phyloP scores from a whole-genome alignment of 169 alveolate species.

The Plasmodium gaboni region DNA sequence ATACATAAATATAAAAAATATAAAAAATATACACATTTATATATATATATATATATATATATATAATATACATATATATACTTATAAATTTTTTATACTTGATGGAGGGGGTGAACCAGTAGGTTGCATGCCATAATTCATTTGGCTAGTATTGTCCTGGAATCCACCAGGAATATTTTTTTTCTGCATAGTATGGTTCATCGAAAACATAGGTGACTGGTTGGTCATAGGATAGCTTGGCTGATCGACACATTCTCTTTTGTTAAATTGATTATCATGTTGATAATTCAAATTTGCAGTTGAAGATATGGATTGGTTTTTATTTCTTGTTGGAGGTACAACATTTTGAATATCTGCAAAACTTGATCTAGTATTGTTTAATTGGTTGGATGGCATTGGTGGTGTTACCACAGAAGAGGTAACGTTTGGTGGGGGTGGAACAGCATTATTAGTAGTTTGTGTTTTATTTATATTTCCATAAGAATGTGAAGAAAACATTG shows the following conservation, averaged over 20 bases:
- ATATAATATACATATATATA: not conserved
- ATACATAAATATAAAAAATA: not conserved
- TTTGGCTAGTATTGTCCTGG: constrained; percentile 3
- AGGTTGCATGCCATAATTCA: not conserved
- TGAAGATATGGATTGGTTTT: constrained; percentile 16
- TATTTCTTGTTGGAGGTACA: constrained; percentile 24
- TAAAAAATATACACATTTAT: not conserved
- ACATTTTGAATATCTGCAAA: constrained; percentile 11
- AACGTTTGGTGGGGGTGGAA: not conserved
- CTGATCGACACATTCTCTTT: constrained; percentile 46
- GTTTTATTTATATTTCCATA: constrained; percentile 46
- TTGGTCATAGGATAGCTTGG: not conserved
- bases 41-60: not conserved
- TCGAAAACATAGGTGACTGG: not conserved
- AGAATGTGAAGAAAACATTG: constrained; percentile 17
- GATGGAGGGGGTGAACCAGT: constrained; percentile 1
- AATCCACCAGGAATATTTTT: constrained; percentile 13
- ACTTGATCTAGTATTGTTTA: constrained; percentile 11
- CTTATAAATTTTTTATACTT: constrained; percentile 1
- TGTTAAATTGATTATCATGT: constrained; percentile 10
- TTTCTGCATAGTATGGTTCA: constrained; percentile 4
- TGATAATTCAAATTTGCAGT: not conserved
- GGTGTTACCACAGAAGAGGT: not conserved
- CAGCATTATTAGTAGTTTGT: not conserved
- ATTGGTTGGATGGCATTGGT: not conserved